phyloP scores from a whole-genome alignment of 306 rosid genomes.

The Carpinus viminea region DNA sequence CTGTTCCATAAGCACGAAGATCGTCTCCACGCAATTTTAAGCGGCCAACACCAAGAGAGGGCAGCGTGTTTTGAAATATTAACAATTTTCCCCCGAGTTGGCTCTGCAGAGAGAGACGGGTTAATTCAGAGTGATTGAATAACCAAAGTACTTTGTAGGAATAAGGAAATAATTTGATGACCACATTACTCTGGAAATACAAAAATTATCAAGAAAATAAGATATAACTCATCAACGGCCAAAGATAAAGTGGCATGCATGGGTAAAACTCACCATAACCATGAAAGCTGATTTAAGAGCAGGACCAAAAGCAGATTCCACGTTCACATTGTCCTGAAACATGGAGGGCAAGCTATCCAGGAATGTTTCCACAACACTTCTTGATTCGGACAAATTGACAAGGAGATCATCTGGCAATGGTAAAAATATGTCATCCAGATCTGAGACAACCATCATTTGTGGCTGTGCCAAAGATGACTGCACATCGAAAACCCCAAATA shows the following conservation, averaged over 20 bases:
- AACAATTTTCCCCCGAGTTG: slow-evolving; percentile 95
- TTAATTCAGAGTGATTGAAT: slow-evolving; percentile 24
- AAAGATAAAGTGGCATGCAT: slow-evolving; percentile 16
- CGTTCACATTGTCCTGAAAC: slow-evolving; percentile 85
- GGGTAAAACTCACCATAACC: slow-evolving; percentile 74
- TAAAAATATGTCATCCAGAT: slow-evolving; percentile 90
- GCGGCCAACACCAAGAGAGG: slow-evolving; percentile 98
- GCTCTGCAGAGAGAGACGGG: slow-evolving; percentile 55
- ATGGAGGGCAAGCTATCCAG: slow-evolving; percentile 94
- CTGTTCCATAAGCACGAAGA: slow-evolving; percentile 89
- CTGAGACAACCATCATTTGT: slow-evolving; percentile 99
- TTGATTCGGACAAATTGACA: slow-evolving; percentile 96
- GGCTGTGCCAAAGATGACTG: slow-evolving; percentile 97
- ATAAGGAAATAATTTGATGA: not conserved
- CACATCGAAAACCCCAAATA: slow-evolving; percentile 35
- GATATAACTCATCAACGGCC: not conserved
- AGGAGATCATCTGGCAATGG: slow-evolving; percentile 99
- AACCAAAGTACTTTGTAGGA: slow-evolving; percentile 4
- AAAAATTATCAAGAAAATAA: not conserved
- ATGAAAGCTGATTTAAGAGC: slow-evolving; percentile 89
- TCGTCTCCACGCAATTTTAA: slow-evolving; percentile 97
- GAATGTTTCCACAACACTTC: slow-evolving; percentile 88
- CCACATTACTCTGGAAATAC: not conserved
- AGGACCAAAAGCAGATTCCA: slow-evolving; percentile 98
- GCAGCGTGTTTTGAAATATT: slow-evolving; percentile 90